Percentiles rank a stretch among this genome's conserved stretches.
Evolutionary conservation across 176 grass and related monocot species (phyloP).

Genomic region (Aegilops bicornis): DNA sequence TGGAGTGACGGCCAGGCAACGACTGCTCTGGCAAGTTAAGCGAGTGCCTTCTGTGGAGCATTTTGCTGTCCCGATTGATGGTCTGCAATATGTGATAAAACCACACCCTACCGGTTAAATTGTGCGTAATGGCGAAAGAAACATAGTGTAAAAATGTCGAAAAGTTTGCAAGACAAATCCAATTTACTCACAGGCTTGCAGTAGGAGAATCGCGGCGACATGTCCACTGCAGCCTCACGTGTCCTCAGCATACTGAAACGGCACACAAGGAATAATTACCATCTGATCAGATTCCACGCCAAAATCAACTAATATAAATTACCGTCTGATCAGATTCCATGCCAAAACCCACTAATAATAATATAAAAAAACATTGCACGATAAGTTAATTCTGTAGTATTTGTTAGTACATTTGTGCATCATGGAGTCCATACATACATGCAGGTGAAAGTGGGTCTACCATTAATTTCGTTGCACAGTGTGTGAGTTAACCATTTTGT

Average conservation of each 20-base stretch:
- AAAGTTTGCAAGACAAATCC: background rate
- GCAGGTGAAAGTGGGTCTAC: background rate
- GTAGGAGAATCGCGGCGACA: slow-evolving; percentile 61
- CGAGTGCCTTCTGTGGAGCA: slow-evolving; percentile 46
- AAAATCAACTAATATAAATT: background rate
- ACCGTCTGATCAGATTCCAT: background rate
- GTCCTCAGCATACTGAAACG: slow-evolving; percentile 36
- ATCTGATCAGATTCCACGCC: background rate
- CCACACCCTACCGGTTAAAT: slow-evolving; percentile 4
- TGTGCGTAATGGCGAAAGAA: background rate
- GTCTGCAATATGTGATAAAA: slow-evolving; percentile 24
- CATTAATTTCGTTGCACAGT: background rate
- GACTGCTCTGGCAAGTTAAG: slow-evolving; percentile 47
- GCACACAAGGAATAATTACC: background rate
- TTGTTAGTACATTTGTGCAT: background rate
- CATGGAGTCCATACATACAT: background rate
- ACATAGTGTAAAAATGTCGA: background rate
- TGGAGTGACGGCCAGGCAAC: slow-evolving; percentile 15
- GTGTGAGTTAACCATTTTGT: slow-evolving; percentile 8
- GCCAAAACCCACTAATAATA: background rate
- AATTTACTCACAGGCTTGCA: slow-evolving; percentile 68
- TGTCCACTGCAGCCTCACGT: slow-evolving; percentile 42
- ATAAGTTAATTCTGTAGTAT: too few relatives aligned
- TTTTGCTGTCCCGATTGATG: slow-evolving; percentile 39
- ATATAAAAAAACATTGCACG: background rate